A percentile compares a stretch with the other conserved stretches of the same genome.
phyloP scores from a whole-genome alignment of 805 yeast genomes.

The Wickerhamiella allomyrinae region DNA sequence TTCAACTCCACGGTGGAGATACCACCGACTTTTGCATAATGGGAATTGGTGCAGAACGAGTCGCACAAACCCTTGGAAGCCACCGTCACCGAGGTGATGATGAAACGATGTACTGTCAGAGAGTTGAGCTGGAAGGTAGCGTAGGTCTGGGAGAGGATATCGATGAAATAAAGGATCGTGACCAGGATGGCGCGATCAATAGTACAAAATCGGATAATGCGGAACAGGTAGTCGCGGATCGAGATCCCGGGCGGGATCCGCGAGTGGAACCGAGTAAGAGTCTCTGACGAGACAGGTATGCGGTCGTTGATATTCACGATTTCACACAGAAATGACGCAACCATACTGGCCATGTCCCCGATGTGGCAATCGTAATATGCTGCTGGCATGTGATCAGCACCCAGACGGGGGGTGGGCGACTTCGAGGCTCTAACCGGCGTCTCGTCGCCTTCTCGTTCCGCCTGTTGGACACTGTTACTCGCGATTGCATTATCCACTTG shows the following conservation, averaged over 20 bases:
- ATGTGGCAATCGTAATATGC: constrained; percentile 52
- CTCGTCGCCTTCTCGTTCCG: neutral
- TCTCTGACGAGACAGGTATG: constrained; percentile 25
- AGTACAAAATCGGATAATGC: constrained; percentile 72
- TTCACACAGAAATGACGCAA: constrained; percentile 67
- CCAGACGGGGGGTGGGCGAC: neutral
- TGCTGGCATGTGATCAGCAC: constrained; percentile 1
- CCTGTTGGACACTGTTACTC: neutral
- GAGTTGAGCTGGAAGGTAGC: constrained; percentile 74
- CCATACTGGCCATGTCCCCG: constrained; percentile 53
- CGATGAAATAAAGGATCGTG: constrained; percentile 80
- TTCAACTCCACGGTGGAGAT: constrained; percentile 47
- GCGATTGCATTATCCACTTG: neutral
- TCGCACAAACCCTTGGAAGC: constrained; percentile 66
- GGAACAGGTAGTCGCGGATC: constrained; percentile 55
- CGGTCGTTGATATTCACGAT: constrained; percentile 63
- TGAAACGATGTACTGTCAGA: constrained; percentile 82
- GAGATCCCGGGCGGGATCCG: constrained; percentile 84
- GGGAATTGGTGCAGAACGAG: constrained; percentile 82
- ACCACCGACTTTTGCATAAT: constrained; percentile 94
- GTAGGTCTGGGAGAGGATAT: constrained; percentile 62
- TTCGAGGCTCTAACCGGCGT: neutral
- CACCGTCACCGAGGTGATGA: constrained; percentile 79
- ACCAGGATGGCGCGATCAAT: constrained; percentile 72
- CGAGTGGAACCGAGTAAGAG: constrained; percentile 81